A percentile compares a stretch with the other conserved stretches of the same genome.
Conservation (phyloP, 192 early-diverging fungal species). For the Lobosporangium transversale region DNA sequence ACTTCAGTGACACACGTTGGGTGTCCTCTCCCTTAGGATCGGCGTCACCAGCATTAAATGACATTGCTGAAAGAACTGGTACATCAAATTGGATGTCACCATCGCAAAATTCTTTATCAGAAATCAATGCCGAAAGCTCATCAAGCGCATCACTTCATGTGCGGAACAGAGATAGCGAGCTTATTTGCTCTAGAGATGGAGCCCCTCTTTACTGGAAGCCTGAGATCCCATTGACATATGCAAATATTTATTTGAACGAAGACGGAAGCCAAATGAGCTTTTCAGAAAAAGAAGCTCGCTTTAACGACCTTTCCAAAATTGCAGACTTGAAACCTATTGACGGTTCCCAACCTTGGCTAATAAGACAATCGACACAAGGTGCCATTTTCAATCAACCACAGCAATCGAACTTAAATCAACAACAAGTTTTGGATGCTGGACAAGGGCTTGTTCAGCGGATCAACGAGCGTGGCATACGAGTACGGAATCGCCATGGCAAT, state of each 20-base stretch:
- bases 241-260: slow-evolving; percentile 17
- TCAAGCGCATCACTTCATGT: not conserved
- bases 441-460: no score
- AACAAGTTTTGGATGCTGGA: no score
- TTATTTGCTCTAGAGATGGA: slow-evolving; percentile 6
- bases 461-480: no score
- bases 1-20: slow-evolving; percentile 11
- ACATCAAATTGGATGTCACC: not conserved
- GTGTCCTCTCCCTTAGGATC: not conserved
- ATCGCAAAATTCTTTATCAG: not conserved
- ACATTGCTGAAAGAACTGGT: not conserved
- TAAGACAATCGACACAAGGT: no score
- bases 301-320: slow-evolving; percentile 1
- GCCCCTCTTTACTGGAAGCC: slow-evolving; percentile 18
- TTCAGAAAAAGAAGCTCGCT: slow-evolving; percentile 2
- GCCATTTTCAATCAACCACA: no score
- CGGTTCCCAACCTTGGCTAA: no score
- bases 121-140: not conserved
- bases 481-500: no score
- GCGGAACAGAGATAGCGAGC: not conserved
- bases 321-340: not conserved
- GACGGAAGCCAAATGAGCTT: slow-evolving; percentile 22
- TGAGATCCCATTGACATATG: slow-evolving; percentile 21
- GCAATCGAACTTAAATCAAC: no score
- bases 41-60: not conserved